phyloP scores from a whole-genome alignment of 371 early-diverging fungal species.

The Syncephalastrum monosporum region DNA sequence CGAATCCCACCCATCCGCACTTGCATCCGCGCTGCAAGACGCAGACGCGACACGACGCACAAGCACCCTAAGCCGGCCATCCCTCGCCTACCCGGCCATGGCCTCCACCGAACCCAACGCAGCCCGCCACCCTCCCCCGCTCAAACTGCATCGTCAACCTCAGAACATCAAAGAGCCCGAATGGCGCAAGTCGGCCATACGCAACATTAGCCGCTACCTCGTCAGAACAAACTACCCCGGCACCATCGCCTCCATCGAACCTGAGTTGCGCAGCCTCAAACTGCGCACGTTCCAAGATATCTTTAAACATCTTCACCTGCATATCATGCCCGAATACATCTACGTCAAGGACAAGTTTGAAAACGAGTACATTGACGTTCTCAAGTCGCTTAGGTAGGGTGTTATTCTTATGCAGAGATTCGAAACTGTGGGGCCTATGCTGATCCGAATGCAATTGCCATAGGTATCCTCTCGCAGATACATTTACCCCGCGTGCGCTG shows the following conservation, averaged over 20 bases:
- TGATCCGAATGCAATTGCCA: slow-evolving; percentile 1
- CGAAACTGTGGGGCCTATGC: not conserved
- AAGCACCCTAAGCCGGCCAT: slow-evolving; percentile 16
- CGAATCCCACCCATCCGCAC: not conserved
- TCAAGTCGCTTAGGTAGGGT: slow-evolving; percentile 68
- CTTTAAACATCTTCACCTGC: slow-evolving; percentile 85
- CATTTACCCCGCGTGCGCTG: slow-evolving; percentile 83
- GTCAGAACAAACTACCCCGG: slow-evolving; percentile 69
- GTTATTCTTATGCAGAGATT: not conserved
- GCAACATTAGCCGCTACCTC: slow-evolving; percentile 71
- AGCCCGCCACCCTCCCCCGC: slow-evolving; percentile 2
- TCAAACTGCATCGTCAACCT: slow-evolving; percentile 48
- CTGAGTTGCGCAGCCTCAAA: slow-evolving; percentile 69
- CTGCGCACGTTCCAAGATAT: slow-evolving; percentile 88
- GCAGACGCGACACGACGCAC: slow-evolving; percentile 5
- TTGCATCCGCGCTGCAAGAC: not conserved
- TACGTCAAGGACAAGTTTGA: slow-evolving; percentile 78
- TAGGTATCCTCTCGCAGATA: slow-evolving; percentile 91
- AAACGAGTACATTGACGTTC: slow-evolving; percentile 78
- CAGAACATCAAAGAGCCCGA: slow-evolving; percentile 64
- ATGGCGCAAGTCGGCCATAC: slow-evolving; percentile 68
- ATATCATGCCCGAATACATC: slow-evolving; percentile 72
- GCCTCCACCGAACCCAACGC: not conserved
- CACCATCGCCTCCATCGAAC: slow-evolving; percentile 45
- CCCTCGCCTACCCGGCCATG: slow-evolving; percentile 7